Evolutionary conservation across 192 early-diverging fungal genomes (phyloP), one percentile per base, ranked within the genome.

Genomic region (Phlyctochytrium arcticum): DNA sequence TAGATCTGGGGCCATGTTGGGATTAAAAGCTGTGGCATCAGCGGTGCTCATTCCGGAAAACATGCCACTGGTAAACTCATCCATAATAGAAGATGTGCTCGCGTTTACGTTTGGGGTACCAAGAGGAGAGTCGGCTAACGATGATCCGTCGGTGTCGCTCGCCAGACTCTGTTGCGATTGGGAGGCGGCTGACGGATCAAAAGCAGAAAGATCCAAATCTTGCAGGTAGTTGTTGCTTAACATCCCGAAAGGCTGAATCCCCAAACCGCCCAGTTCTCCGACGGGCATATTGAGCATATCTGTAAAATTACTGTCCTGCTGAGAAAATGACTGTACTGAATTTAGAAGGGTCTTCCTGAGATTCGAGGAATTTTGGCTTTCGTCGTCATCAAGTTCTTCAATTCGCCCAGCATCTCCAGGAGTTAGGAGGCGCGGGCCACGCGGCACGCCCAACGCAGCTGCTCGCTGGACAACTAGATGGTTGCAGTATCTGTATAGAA

Each of bases 391-490:
- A 30, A 67, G 17, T 48, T 59, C 65, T 15, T 42, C 29, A 15
- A 67, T 67, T 4, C 65, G 44, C 4, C 34, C 23, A n/a, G 65
- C 27, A 1, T 44, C 36, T 32, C 30, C 4, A 21, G 4, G 17
- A 48, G 51, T 17, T 17, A 59, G 46, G 6, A 42, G 42, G 6
- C 48, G 39, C 2, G 46, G 32, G 6, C 32, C 46, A 17, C 27
- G 23, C 19, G 63, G 63, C n/a, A 65, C 56, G 35, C 63, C 65
- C 12, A 60, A 30, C 1, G 65, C 65, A 6, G 65, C 65, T 7
- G 57, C 54, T 4, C 48, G 65, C 35, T 67, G 65, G 39, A 30
- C 55, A 24, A 59, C 57, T 6, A 67, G 57, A 35, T 67, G 65
- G 46, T 67, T 67, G 36, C 65, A 67, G 46, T 67, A 67, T 36